Percentiles rank a stretch among this genome's conserved stretches.
These are phyloP conservation scores for Antonospora locustae DNA, from an alignment of 371 early-diverging fungal genomes.

Conservation along the genomic window DNA sequence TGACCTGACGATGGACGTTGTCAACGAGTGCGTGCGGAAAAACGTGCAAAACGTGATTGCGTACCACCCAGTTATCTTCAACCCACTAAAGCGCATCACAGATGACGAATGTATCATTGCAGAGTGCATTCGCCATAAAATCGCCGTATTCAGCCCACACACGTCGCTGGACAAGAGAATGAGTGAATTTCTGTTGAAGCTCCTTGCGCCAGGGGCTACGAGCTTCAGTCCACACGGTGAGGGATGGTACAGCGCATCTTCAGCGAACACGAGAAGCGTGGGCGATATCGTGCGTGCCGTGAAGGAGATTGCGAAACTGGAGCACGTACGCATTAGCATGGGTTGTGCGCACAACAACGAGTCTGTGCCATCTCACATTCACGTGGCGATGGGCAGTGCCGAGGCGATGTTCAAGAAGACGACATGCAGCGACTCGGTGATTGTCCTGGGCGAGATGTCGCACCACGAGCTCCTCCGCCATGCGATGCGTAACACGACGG, in stretches of 20 bases:
- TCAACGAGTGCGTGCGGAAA: conserved; percentile 70
- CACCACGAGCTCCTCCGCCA: conserved; percentile 76
- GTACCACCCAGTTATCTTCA: conserved; percentile 89
- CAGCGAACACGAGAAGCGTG: conserved; percentile 10
- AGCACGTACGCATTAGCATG: too few species aligned
- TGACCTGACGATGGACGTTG: conserved; percentile 70
- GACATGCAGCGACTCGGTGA: conserved; percentile 59
- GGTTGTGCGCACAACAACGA: too few species aligned
- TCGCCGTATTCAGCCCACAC: conserved; percentile 85
- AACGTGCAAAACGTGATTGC: conserved; percentile 55
- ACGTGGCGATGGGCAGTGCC: conserved; percentile 68
- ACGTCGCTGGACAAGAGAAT: conserved; percentile 68
- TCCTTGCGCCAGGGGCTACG: conserved; percentile 5
- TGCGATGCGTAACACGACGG: conserved; percentile 61
- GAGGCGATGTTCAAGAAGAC: conserved; percentile 72
- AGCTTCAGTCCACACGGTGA: conserved; percentile 2
- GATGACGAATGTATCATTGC: conserved; percentile 66
- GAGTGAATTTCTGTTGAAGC: conserved; percentile 31
- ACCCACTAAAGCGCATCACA: conserved; percentile 66
- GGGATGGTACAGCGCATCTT: conserved; percentile 9
- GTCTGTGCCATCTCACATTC: too few species aligned
- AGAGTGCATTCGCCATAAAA: conserved; percentile 63
- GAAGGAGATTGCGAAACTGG: neutral
- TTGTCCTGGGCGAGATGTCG: conserved; percentile 79
- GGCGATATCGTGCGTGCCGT: conserved; percentile 12